These are phyloP conservation scores for Trypanosoma melophagium DNA, from an alignment of 208 protist genomes.

Conservation along the genomic window DNA sequence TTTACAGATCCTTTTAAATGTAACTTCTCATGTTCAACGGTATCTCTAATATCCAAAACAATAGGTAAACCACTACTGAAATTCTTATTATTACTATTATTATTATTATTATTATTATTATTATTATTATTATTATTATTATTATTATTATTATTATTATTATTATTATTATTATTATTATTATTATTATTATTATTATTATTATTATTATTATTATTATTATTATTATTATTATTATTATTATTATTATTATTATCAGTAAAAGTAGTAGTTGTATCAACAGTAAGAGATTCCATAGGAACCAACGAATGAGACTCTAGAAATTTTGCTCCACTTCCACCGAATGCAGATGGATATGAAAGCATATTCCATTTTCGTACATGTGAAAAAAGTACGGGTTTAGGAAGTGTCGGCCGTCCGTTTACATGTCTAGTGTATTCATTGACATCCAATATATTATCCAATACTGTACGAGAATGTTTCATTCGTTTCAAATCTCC, in stretches of 20 bases:
- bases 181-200: background rate
- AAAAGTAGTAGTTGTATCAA: background rate
- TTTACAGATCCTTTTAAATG: constrained; percentile 61
- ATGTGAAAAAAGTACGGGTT: constrained; percentile 45
- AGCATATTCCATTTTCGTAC: constrained; percentile 47
- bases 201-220: background rate
- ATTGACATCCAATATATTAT: constrained; percentile 36
- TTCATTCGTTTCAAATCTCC: constrained; percentile 57
- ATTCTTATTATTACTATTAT: no score
- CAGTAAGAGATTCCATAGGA: no score
- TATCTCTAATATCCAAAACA: constrained; percentile 59
- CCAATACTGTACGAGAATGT: constrained; percentile 53
- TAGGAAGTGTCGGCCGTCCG: constrained; percentile 59
- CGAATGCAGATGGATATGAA: constrained; percentile 28
- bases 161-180: background rate
- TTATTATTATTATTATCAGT: background rate
- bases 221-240: background rate
- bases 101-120: background rate
- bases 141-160: background rate
- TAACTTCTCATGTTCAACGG: constrained; percentile 44
- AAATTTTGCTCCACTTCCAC: constrained; percentile 10
- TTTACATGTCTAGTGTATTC: constrained; percentile 40
- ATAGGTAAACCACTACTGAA: constrained; percentile 25
- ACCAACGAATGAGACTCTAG: background rate
- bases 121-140: background rate